A percentile compares a stretch with the other conserved stretches of the same genome.
Evolutionary conservation across 1,284 basidiomycete genomes (phyloP).

Genomic region (Papiliotrema laurentii): DNA sequence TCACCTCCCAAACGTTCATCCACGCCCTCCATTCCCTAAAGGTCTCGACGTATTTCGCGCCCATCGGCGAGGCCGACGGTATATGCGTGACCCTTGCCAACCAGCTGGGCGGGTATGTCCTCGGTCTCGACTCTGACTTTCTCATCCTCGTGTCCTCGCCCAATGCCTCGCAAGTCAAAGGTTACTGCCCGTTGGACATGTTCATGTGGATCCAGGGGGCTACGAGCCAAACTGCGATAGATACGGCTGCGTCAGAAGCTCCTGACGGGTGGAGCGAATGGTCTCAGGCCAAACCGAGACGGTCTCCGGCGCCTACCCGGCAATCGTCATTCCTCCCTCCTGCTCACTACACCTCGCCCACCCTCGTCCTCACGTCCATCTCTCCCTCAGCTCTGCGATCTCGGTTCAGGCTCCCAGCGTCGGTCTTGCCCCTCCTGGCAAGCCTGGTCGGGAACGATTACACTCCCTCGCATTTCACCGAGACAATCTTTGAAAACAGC

Average conservation of each 20-base stretch:
- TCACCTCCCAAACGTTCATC: constrained; percentile 61
- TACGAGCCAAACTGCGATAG: neutral
- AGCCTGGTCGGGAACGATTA: constrained; percentile 84
- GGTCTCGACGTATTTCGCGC: constrained; percentile 52
- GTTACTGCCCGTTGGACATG: constrained; percentile 75
- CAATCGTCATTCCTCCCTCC: constrained; percentile 59
- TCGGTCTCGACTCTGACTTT: constrained; percentile 77
- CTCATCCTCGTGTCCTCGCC: constrained; percentile 67
- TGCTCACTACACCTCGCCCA: constrained; percentile 43
- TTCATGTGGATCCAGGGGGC: constrained; percentile 60
- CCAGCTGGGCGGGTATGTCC: constrained; percentile 65
- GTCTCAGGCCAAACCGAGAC: constrained; percentile 9
- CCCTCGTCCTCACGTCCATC: constrained; percentile 56
- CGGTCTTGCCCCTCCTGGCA: constrained; percentile 75
- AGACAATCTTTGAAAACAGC: constrained; percentile 28
- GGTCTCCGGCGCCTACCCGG: constrained; percentile 18
- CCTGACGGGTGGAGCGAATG: constrained; percentile 1
- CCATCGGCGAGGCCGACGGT: constrained; percentile 82
- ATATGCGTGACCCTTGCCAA: constrained; percentile 78
- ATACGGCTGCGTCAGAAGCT: neutral
- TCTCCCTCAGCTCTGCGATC: constrained; percentile 61
- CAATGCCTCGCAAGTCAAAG: constrained; percentile 52
- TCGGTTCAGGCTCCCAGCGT: constrained; percentile 63
- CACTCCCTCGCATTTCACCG: constrained; percentile 51
- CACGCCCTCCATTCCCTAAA: constrained; percentile 56